phyloP scores from a whole-genome alignment of 2,329 filamentous ascomycete species.

The Periconia sp. region DNA sequence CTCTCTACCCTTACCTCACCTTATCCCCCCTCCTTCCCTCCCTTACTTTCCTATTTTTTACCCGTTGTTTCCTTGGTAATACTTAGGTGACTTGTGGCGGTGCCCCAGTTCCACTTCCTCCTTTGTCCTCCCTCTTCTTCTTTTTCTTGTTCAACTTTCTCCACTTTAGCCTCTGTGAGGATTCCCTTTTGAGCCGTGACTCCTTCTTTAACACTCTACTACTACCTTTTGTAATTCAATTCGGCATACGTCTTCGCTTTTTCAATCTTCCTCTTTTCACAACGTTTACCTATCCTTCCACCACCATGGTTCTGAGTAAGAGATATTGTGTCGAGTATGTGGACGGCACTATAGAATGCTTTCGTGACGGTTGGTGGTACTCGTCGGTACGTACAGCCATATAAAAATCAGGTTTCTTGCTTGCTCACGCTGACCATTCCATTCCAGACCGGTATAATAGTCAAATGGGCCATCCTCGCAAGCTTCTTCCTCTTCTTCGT shows the following conservation, averaged over 20 bases:
- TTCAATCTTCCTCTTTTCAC: not conserved
- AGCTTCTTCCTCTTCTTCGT: conserved; percentile 61
- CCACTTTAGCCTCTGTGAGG: not conserved
- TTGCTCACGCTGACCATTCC: not conserved
- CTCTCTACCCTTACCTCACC: too few species aligned
- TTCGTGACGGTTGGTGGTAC: conserved; percentile 37
- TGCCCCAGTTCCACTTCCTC: not conserved
- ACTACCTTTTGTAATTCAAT: not conserved
- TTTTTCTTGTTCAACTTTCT: not conserved
- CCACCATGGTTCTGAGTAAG: conserved; percentile 27
- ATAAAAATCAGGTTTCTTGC: not conserved
- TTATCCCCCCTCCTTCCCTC: not conserved
- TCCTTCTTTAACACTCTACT: not conserved
- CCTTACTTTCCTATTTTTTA: not conserved
- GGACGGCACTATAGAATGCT: conserved; percentile 30
- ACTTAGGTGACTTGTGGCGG: not conserved
- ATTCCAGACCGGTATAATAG: conserved; percentile 60
- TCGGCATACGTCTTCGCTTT: not conserved
- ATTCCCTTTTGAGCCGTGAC: not conserved
- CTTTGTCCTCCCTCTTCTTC: not conserved
- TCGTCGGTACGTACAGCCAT: conserved; percentile 21
- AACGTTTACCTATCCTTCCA: conserved; percentile 4
- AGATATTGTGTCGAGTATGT: conserved; percentile 30
- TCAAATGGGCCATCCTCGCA: conserved; percentile 73
- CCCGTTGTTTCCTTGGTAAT: not conserved